Base-by-base conservation (phyloP, 495 filamentous ascomycete genomes). In the Penicillium coffeae region DNA sequence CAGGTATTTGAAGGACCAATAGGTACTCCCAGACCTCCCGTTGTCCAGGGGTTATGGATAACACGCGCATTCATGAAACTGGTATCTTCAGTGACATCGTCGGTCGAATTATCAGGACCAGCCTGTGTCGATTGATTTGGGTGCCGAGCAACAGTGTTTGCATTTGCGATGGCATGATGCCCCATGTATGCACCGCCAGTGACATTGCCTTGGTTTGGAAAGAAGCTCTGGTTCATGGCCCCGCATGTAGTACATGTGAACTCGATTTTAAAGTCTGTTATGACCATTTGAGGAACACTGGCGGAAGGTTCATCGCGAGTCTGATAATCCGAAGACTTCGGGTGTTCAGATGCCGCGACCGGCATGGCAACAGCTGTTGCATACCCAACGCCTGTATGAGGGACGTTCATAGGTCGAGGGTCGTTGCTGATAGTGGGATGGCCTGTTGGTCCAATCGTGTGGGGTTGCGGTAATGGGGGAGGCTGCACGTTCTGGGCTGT, bases 1-100 rank as follows among this genome's bases (percentile, higher is more conserved):
- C 46, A 63, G 15, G 57, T 55, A 40, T 60, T 56, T 5, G 48
- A 22, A 8, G 65, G 50, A 13, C 60, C 59, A 34, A 72, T 60
- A 19, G 67, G 55, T 34, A 70, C 64, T 1, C 64, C 67, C 18
- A 72, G 42, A 3, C 55, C 53, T 16, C 58, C 61, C 25, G 52
- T 35, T 18, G 62, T 52, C 67, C 67, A 72, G 9, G 60, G 49
- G 39, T 59, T 56, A n/a, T 70, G 64, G 30, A 69, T 62, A 9
- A 51, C 57, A 32, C 64, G 60, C 9, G 59, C 51, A 25, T 58
- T 60, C n/a, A 65, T 47, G 33, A 51, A 63, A 5, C 22, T 37
- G 59, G 72, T 45, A 76, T 74, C 34, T 71, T 74, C 52, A 73
- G 73, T 19, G 73, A 68, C 43, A 63, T 70, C 55, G 69, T 73